These are phyloP conservation scores for Hemileccinum rubropunctum DNA, from an alignment of 768 basidiomycete species.

Conservation along the genomic window DNA sequence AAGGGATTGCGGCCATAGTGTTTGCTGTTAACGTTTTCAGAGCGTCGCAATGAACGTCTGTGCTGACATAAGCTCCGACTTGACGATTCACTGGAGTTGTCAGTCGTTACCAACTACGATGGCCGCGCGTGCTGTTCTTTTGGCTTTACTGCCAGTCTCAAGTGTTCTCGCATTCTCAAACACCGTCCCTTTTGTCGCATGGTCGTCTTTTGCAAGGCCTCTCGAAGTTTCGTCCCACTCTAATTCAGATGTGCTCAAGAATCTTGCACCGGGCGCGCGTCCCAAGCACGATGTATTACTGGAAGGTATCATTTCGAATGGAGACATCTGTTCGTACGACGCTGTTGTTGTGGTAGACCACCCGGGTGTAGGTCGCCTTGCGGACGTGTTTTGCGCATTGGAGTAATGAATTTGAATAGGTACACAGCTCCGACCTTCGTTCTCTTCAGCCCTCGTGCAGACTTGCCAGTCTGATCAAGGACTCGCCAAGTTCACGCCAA, in stretches of 20 bases:
- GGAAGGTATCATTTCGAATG: slow-evolving; percentile 41
- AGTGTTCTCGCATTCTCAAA: slow-evolving; percentile 54
- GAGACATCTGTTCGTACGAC: slow-evolving; percentile 59
- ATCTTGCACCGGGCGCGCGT: slow-evolving; percentile 35
- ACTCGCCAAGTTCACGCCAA: slow-evolving; percentile 55
- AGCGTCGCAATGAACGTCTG: not conserved
- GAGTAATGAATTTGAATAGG: slow-evolving; percentile 36
- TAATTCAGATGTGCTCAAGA: slow-evolving; percentile 51
- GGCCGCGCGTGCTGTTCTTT: slow-evolving; percentile 41
- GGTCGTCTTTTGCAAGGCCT: slow-evolving; percentile 49
- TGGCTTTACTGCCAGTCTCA: slow-evolving; percentile 42
- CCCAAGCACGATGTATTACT: slow-evolving; percentile 37
- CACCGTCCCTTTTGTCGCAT: slow-evolving; percentile 64
- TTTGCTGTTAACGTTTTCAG: not conserved
- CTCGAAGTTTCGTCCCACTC: not conserved
- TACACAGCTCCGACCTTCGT: slow-evolving; percentile 77
- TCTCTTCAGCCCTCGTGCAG: slow-evolving; percentile 50
- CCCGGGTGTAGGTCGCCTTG: slow-evolving; percentile 54
- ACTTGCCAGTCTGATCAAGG: slow-evolving; percentile 45
- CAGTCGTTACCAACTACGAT: slow-evolving; percentile 32
- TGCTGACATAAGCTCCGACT: slow-evolving; percentile 18
- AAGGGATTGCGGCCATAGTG: slow-evolving; percentile 48
- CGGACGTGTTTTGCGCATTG: not conserved
- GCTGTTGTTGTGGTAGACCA: slow-evolving; percentile 69
- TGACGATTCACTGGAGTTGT: not conserved